Evolutionary conservation across 2,329 filamentous ascomycete species (phyloP), one percentile per base, ranked within the genome.

Genomic region (Colletotrichum gigasporum): DNA sequence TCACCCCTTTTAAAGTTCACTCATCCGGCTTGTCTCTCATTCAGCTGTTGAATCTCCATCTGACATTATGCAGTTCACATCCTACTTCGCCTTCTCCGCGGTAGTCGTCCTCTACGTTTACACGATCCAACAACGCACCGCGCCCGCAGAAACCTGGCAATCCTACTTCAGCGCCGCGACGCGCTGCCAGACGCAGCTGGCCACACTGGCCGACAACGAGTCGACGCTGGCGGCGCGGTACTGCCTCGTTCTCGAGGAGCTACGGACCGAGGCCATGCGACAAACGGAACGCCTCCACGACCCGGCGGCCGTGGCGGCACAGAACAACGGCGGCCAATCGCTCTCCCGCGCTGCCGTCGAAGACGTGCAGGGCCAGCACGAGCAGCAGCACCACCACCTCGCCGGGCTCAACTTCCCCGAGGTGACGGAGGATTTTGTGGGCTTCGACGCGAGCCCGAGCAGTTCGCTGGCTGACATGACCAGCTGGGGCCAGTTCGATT

Each of bases 81-180:
- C 79, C 22, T 83, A 83, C 56, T 80, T 79, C 54, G 79, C 76
- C 1, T 83, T 82, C 44, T 80, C 73, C 11, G 81, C 80, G 0
- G 76, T 80, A 3, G 78, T 81, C 1, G 74, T 82, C 1, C 70
- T 83, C 2, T 83, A 83, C 58, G 76, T 83, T 4, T 80, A 79
- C 41, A 75, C 76, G 4, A 82, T 83, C 9, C 80, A 80, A 41
- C 71, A 77, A 30, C 66, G 74, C 1, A 66, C 71, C 4, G 63
- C 69, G 3, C 67, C 71, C 3, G 65, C 71, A 32, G 70, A 73
- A 24, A 69, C 67, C 2, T 76, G 75, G 59, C 63, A 70, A 4
- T 55, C 59, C 0, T 75, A 77, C 26, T 76, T 82, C 16, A 65
- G 72, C 12, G 76, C 75, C 1, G 80, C 80, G 0, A 73, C 72